These are phyloP conservation scores for Isochrysis galbana DNA, from an alignment of 78 protist species.

Conservation along the genomic window DNA sequence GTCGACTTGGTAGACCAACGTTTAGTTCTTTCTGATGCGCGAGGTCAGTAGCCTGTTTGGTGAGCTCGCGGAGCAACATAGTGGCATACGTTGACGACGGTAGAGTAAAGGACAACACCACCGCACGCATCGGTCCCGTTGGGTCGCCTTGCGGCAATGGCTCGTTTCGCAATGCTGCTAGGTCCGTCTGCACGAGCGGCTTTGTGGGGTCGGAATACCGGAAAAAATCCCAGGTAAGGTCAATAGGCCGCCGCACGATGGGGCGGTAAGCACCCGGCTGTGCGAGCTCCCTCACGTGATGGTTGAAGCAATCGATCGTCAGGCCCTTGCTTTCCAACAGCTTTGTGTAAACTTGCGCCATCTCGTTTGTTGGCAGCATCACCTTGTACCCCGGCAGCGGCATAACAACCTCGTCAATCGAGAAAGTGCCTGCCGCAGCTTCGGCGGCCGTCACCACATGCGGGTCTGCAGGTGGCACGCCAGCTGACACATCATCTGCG, in stretches of 20 bases:
- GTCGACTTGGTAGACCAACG: no score
- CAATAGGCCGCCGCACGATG: conserved; percentile 29
- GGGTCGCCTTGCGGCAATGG: not conserved
- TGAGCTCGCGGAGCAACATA: conserved; percentile 76
- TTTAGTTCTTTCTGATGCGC: not conserved
- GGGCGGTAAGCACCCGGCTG: conserved; percentile 43
- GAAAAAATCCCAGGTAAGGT: not conserved
- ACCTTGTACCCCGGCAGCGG: conserved; percentile 72
- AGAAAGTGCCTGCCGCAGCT: conserved; percentile 38
- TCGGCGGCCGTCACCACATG: conserved; percentile 33
- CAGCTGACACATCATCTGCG: no score
- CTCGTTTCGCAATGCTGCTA: not conserved
- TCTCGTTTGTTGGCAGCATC: not conserved
- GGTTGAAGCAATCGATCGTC: not conserved
- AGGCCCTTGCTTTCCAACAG: not conserved
- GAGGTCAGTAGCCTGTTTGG: not conserved
- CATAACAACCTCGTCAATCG: conserved; percentile 64
- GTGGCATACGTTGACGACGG: conserved; percentile 80
- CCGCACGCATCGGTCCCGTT: conserved; percentile 29
- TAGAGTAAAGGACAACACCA: conserved; percentile 63
- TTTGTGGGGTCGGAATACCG: not conserved
- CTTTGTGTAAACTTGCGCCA: not conserved
- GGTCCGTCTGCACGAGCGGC: conserved; percentile 19
- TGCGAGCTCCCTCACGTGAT: not conserved
- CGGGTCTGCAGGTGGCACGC: not conserved